Base-by-base conservation (phyloP, 169 alveolate genomes). In the Eimeria maxima region DNA sequence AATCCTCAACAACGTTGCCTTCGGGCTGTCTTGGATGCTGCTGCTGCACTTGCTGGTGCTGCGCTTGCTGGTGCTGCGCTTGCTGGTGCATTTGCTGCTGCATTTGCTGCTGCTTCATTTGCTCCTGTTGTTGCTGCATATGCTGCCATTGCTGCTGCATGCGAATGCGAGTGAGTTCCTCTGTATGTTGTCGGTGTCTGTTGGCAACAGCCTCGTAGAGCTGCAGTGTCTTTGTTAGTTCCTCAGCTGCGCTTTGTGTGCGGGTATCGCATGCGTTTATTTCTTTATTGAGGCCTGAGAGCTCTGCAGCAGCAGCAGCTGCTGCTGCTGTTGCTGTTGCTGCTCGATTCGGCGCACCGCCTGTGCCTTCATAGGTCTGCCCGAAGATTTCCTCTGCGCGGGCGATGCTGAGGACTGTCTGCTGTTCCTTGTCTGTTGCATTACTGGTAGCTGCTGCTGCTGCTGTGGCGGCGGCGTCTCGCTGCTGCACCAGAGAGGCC, bases 121-220 rank as follows among this genome's bases (percentile, higher is more conserved):
- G 45, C 65, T 47, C n/a, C 47, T 47, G 45, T 16, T 47, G 90
- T 42, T 81, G 73, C 73, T 81, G 65, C 50, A 20, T 69, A 13
- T 24, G 65, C 90, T 81, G 73, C 90, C 11, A 71, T 44, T 81
- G 69, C 71, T 47, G 90, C 90, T 81, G 90, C 90, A n/a, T 33
- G 20, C 90, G 65, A 22, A 50, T 22, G 42, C 45, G 69, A 3
- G 42, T 8, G 22, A 81, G 90, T 63, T 81, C 71, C 71, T 24
- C 55, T 50, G 50, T 33, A 63, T 81, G 90, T n/a, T 81, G 90
- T 11, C 55, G 65, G 90, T 81, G 90, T 14, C 50, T 29, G 50
- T 16, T 50, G 71, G 90, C 90, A 2, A 81, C 73, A 8, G 90
- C 90, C 5, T 57, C 90, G 0, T 45, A 45, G 27, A 81, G 71